Evolutionary conservation across 2,329 filamentous ascomycete genomes (phyloP), one percentile per base, ranked within the genome.

Genomic region (Rhynchosporium agropyri): DNA sequence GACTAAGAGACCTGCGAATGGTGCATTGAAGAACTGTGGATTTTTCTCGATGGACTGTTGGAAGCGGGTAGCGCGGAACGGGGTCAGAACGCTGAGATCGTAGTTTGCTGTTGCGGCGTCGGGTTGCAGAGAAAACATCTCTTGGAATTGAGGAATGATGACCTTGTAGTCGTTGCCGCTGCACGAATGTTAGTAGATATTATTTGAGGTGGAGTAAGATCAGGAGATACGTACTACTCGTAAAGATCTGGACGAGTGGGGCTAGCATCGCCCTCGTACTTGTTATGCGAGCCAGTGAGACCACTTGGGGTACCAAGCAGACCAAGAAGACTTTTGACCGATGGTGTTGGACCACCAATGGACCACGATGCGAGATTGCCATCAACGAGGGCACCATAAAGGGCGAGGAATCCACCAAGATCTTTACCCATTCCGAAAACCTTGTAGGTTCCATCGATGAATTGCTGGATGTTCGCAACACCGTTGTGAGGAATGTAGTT

Each of bases 191-290:
- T 61, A 54, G 40, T 29, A 3, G 36, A 33, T 10, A 48, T 13
- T 3, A 38, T 5, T 0, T 40, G 5, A 3, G 5, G 20, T 20
- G 20, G n/a, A 46, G 43, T 53, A 15, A 26, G 38, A 8, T 15
- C 15, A 20, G 13, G 6, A 36, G 20, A 54, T 6, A 42, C 51
- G 10, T 54, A 54, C 51, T 68, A 71, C 59, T 68, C 68, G 70
- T 84, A 84, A 0, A 86, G 72, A 63, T 85, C 83, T 42, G 79
- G 77, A 1, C 83, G 79, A 0, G 82, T 83, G 55, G 78, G 77
- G 45, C 81, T 84, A 0, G 76, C 79, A 71, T 85, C 83, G 0
- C 78, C 74, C 74, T 85, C 83, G 68, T 84, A 81, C 62, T 80
- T 79, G 69, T 84, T 84, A 70, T 85, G 83, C 3, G 79, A 79